Percentiles rank a stretch among this genome's conserved stretches.
Evolutionary conservation across 345 rosid genomes (phyloP).

Genomic region (Populus nigra): DNA sequence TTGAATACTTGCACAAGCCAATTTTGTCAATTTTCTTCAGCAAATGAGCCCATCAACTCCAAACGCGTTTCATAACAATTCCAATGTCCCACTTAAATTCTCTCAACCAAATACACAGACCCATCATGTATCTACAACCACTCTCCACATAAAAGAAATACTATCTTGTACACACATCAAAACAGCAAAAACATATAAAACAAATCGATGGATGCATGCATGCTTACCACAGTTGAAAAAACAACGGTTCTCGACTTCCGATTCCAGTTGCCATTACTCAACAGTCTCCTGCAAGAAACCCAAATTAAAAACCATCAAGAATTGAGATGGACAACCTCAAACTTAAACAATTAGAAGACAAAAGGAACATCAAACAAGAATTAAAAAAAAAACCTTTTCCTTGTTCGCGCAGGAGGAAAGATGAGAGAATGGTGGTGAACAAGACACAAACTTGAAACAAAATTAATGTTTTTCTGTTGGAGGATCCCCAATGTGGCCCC

Average conservation of each 20-base stretch:
- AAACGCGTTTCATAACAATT: no score
- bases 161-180: background rate
- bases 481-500: conserved; percentile 14
- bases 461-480: background rate
- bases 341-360: background rate
- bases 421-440: conserved; percentile 8
- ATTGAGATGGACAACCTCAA: background rate
- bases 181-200: background rate
- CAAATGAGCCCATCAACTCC: no score
- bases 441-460: conserved; percentile 6
- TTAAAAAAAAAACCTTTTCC: conserved; percentile 19
- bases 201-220: background rate
- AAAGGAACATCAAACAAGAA: background rate
- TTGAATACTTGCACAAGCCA: background rate
- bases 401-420: conserved; percentile 9
- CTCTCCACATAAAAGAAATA: background rate
- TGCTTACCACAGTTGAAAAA: conserved; percentile 28
- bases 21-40: background rate
- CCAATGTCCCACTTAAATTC: no score
- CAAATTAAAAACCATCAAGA: background rate
- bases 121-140: no score
- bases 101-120: no score
- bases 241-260: conserved; percentile 18
- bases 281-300: conserved; percentile 28
- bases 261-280: conserved; percentile 13